These are phyloP conservation scores for Prunus dulcis DNA, from an alignment of 306 rosid species.

Conservation along the genomic window DNA sequence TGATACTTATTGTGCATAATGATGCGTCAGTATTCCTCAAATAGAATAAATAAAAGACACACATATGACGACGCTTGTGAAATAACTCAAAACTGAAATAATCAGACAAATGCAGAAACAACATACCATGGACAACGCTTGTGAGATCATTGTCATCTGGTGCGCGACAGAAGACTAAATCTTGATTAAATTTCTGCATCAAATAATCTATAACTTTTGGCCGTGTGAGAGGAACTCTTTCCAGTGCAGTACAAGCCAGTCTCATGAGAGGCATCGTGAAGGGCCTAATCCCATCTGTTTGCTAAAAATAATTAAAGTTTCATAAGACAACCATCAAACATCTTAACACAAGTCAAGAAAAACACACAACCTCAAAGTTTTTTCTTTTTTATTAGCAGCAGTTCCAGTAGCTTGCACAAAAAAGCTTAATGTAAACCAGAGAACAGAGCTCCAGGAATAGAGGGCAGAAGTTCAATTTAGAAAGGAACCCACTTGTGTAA, in stretches of 20 bases:
- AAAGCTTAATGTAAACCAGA: neutral
- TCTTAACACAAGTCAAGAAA: neutral
- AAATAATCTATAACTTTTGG: constrained; percentile 67
- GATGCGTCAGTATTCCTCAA: neutral
- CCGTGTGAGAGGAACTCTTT: constrained; percentile 87
- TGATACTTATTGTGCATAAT: neutral
- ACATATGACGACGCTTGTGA: no score
- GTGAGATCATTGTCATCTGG: constrained; percentile 73
- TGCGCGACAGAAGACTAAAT: constrained; percentile 82
- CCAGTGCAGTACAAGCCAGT: constrained; percentile 91
- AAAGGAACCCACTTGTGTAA: neutral
- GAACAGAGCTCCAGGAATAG: neutral
- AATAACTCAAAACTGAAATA: neutral
- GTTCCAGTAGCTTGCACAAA: neutral
- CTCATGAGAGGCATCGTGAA: constrained; percentile 94
- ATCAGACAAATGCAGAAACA: neutral
- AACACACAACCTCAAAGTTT: neutral
- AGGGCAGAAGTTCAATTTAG: neutral
- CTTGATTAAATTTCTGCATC: constrained; percentile 77
- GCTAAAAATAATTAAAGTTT: constrained; percentile 47
- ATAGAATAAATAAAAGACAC: neutral
- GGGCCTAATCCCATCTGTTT: constrained; percentile 87
- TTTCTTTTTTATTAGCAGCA: neutral
- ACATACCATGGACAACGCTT: constrained; percentile 60
- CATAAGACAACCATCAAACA: constrained; percentile 7